phyloP scores from a whole-genome alignment of 345 rosid species.

The Salix brachista region DNA sequence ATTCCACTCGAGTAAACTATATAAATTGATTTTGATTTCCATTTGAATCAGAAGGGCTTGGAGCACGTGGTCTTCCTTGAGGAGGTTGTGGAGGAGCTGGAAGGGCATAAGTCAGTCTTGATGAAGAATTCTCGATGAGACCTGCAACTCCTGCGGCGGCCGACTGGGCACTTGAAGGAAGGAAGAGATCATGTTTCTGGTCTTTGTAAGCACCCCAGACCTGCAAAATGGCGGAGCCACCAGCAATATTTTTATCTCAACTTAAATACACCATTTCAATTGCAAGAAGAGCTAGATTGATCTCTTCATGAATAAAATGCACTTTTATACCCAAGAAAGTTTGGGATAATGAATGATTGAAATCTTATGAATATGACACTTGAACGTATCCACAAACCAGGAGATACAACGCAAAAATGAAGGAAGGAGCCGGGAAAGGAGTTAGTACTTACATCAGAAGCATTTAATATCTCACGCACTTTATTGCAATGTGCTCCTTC shows the following conservation, averaged over 20 bases:
- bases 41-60: slow-evolving; percentile 27
- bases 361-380: not conserved
- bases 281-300: not conserved
- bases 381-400: not conserved
- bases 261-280: not conserved
- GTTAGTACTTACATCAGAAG: slow-evolving; percentile 76
- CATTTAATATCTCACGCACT: slow-evolving; percentile 76
- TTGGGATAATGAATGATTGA: not conserved
- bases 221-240: slow-evolving; percentile 30
- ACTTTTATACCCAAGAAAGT: not conserved
- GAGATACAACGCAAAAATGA: not conserved
- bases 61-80: slow-evolving; percentile 31
- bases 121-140: slow-evolving; percentile 79
- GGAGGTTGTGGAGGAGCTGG: slow-evolving; percentile 58
- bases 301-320: not conserved
- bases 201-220: slow-evolving; percentile 96
- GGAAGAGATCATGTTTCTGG: slow-evolving; percentile 96
- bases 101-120: slow-evolving; percentile 73
- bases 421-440: not conserved
- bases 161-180: slow-evolving; percentile 89
- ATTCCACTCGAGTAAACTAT: slow-evolving; percentile 16
- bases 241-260: not conserved
- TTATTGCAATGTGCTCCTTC: slow-evolving; percentile 93
- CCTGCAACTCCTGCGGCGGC: slow-evolving; percentile 97
- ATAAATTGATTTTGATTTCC: slow-evolving; percentile 33